Evolutionary conservation across 345 rosid genomes (phyloP), one percentile per base, ranked within the genome.

Genomic region (Eucalyptus melliodora): DNA sequence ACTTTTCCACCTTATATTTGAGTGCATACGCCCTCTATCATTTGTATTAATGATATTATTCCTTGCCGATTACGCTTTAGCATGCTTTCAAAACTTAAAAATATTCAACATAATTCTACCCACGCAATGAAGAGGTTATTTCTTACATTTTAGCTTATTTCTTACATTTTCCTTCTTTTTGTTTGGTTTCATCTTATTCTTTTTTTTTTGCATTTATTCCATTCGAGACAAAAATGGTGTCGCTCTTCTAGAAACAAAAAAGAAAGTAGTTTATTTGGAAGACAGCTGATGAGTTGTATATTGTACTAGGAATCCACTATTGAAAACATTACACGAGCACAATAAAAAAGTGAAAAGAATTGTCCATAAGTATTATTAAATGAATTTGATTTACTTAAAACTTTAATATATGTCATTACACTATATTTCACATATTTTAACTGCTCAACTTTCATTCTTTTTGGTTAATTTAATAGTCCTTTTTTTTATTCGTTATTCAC

Each of bases 201-300:
- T 10, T 10, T 5, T 5, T 5, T 5, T 34, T 16, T 2, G 3
- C 3, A 1, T 56, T 23, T 19, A 10, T 19, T 34, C 14, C 45
- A 37, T 37, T 77, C 6, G 27, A 4, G 83, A 77, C 27, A 6
- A 77, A 21, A 19, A 40, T 37, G 15, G 47, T 6, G 5, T 77
- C 16, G 2, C 85, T 77, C 3, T 77, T 40, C 6, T 77, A 37
- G 8, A 3, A 53, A 53, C 19, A 6, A 3, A 27, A 15, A n/a
- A 40, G 13, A 40, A 40, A 0, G 23, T 34, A 77, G 85, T 77
- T 77, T 40, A 40, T 77, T 21, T 40, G 47, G 9, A 0, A 77
- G 4, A 77, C 0, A 0, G 47, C 83, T 21, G 23, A 77, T 40
- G 27, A 77, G 16, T 37, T 72, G 45, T 10, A 19, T 37, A 37